Evolutionary conservation across 192 early-diverging fungal genomes (phyloP).

Genomic region (Coemansia sp.): DNA sequence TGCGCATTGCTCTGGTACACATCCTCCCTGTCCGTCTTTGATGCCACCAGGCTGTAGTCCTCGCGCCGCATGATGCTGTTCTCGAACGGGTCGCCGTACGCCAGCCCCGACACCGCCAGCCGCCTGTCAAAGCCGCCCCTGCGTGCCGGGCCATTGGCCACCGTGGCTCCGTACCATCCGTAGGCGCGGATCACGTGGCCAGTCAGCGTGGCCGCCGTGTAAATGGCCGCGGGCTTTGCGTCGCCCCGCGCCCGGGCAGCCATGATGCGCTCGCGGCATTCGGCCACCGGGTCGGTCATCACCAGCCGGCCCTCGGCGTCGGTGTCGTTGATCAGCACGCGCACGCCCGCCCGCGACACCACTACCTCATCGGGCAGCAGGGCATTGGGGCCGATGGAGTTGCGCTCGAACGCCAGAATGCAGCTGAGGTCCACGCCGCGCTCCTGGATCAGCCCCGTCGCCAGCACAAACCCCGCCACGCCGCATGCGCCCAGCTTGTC

Average conservation of each 20-base stretch:
- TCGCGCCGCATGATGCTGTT: constrained; percentile 80
- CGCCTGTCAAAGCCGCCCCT: constrained; percentile 62
- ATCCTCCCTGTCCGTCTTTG: constrained; percentile 74
- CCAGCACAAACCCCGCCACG: constrained; percentile 81
- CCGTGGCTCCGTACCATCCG: constrained; percentile 72
- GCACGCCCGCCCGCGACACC: constrained; percentile 71
- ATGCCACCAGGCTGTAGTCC: constrained; percentile 67
- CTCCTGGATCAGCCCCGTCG: constrained; percentile 67
- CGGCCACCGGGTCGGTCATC: constrained; percentile 77
- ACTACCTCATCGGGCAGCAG: constrained; percentile 87
- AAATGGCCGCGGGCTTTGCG: constrained; percentile 59
- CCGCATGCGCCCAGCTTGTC: constrained; percentile 90
- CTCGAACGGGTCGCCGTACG: constrained; percentile 82
- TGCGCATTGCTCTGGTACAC: constrained; percentile 82
- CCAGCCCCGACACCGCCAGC: constrained; percentile 66
- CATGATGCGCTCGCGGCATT: constrained; percentile 74
- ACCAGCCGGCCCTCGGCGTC: constrained; percentile 93
- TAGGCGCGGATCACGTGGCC: constrained; percentile 82
- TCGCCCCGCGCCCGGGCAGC: constrained; percentile 59
- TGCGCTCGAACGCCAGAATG: constrained; percentile 79
- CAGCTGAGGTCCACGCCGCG: constrained; percentile 70
- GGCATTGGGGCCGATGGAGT: constrained; percentile 78
- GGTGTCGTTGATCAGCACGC: constrained; percentile 83
- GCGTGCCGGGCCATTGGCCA: constrained; percentile 80
- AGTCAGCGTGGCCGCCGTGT: constrained; percentile 87